These are phyloP conservation scores for Aspergillus persii DNA, from an alignment of 2,329 filamentous ascomycete species.

Conservation along the genomic window DNA sequence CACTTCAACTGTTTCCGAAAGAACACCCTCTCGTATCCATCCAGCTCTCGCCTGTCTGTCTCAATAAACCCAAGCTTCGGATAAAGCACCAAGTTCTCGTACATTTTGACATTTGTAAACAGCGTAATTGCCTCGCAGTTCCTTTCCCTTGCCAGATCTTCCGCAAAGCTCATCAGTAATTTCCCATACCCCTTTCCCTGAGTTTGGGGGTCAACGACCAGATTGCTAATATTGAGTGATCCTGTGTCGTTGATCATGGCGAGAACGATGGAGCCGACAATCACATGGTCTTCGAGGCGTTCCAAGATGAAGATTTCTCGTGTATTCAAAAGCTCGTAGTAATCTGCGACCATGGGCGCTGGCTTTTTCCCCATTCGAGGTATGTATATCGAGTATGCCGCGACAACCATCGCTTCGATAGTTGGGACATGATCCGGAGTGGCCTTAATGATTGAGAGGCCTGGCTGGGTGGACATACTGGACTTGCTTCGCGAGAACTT, in stretches of 20 bases:
- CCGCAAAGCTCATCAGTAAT: constrained; percentile 15
- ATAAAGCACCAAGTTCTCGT: constrained; percentile 22
- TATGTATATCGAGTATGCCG: constrained; percentile 23
- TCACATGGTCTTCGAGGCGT: background rate
- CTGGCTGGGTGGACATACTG: background rate
- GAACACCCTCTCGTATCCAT: constrained; percentile 23
- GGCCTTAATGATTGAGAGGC: constrained; percentile 4
- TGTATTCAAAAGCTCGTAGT: constrained; percentile 8
- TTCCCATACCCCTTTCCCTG: constrained; percentile 22
- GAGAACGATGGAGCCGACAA: constrained; percentile 17
- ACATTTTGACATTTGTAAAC: constrained; percentile 26
- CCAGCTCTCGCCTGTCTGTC: constrained; percentile 12
- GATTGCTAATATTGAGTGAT: constrained; percentile 16
- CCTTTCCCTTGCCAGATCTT: constrained; percentile 7
- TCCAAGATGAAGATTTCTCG: constrained; percentile 13
- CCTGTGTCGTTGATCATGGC: background rate
- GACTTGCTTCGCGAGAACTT: background rate
- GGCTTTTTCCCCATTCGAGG: constrained; percentile 21
- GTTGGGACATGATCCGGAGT: constrained; percentile 9
- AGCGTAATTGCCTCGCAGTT: constrained; percentile 10
- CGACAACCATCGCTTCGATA: constrained; percentile 17
- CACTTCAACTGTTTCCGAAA: constrained; percentile 5
- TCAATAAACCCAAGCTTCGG: constrained; percentile 20
- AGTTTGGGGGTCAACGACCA: constrained; percentile 17
- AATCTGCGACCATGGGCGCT: constrained; percentile 21